Base-by-base conservation (phyloP, 805 yeast genomes). In the Isabelozyma pseudorhagii region DNA sequence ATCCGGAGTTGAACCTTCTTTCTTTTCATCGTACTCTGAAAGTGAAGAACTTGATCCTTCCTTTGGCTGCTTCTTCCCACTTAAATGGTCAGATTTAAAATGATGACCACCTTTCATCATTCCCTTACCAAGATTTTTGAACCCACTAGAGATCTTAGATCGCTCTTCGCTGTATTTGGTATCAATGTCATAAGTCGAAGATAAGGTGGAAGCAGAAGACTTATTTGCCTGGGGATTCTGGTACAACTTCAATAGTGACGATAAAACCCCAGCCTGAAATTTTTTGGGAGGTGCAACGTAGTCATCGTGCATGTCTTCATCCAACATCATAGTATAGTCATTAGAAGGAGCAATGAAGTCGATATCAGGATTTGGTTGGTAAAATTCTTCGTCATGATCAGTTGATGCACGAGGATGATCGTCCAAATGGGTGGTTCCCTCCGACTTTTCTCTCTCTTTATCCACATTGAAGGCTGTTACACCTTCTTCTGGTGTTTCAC, bases 261-360 rank as follows among this genome's bases (percentile, higher is more conserved):
- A 88, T 28, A 91, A 75, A 15, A 91, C 93, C 66, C 97, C 97
- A 27, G 90, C 91, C 56, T 86, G 86, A 10, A 89, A 91, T 47
- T 79, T 79, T 40, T 77, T 72, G 0, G 75, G 76, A 1, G 73
- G 75, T 5, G 70, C 67, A 11, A 74, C 59, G 50, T 72, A 71
- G 2, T 58, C 60, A 11, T 61, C 72, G 4, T 61, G 68, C 38
- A 63, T 59, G 28, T 65, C 71, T 11, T 70, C 72, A 28, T 61
- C 64, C 50, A 68, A 54, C 52, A 57, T 46, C 40, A 67, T 56
- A 42, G 69, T 62, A 31, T 31, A 31, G n/a, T 31, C 36, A 36
- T 64, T 67, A 48, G 66, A 62, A 9, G 61, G 68, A 36, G 60
- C 65, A 42, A 57, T 55, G 9, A 66, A 56, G 41, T 60, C 66